Evolutionary conservation across 768 basidiomycete species (phyloP).

Genomic region (Dioszegia hungarica): DNA sequence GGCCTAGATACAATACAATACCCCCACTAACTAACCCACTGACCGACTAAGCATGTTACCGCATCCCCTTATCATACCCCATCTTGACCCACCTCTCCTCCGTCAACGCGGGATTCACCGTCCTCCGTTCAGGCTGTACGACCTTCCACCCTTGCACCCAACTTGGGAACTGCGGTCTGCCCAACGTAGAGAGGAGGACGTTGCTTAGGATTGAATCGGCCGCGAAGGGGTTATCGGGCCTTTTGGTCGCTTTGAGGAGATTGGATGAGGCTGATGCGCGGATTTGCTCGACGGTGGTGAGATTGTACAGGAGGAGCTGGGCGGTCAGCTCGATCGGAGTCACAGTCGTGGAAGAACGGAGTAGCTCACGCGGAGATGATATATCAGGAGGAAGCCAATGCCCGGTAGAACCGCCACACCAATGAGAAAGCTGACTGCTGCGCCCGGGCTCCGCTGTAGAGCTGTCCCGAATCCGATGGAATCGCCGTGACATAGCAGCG

Average conservation of each 20-base stretch:
- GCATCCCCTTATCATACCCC: conserved; percentile 3
- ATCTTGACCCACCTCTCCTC: conserved; percentile 12
- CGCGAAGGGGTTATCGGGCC: conserved; percentile 76
- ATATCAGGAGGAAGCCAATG: conserved; percentile 68
- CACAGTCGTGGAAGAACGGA: neutral
- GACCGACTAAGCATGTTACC: too few relatives aligned
- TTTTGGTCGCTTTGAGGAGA: conserved; percentile 57
- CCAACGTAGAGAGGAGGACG: conserved; percentile 63
- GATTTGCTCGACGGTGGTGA: conserved; percentile 96
- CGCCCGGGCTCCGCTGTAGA: conserved; percentile 60
- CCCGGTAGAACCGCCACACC: conserved; percentile 75
- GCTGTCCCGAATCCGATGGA: conserved; percentile 55
- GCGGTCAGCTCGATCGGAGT: conserved; percentile 1
- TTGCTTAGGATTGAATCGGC: conserved; percentile 73
- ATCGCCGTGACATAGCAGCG: conserved; percentile 59
- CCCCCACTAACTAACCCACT: too few relatives aligned
- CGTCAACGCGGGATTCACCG: conserved; percentile 61
- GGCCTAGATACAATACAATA: too few relatives aligned
- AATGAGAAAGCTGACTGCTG: conserved; percentile 72
- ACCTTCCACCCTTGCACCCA: conserved; percentile 66
- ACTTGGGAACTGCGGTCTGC: conserved; percentile 71
- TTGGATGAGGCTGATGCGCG: conserved; percentile 76
- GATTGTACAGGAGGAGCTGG: conserved; percentile 67
- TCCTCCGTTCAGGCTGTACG: conserved; percentile 67
- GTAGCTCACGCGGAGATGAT: conserved; percentile 77